phyloP scores from a whole-genome alignment of 169 alveolate species.

The Babesia bigemina region DNA sequence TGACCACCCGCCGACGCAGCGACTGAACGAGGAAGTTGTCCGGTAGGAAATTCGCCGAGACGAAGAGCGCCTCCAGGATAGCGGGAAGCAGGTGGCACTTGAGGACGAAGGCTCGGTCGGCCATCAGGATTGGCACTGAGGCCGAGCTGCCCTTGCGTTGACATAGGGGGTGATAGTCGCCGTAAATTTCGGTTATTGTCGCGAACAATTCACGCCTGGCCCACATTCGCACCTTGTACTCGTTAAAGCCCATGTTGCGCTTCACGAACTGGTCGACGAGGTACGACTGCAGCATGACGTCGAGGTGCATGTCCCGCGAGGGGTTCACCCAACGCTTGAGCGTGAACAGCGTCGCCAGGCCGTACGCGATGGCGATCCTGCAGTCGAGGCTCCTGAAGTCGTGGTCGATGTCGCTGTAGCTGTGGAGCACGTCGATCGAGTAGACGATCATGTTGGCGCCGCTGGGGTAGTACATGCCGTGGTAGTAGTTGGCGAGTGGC shows the following conservation, averaged over 20 bases:
- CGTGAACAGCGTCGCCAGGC: conserved; percentile 41
- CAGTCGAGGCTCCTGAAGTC: conserved; percentile 53
- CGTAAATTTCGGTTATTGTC: conserved; percentile 46
- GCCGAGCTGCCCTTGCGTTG: conserved; percentile 4
- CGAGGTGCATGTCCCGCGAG: conserved; percentile 56
- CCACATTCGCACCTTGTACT: conserved; percentile 52
- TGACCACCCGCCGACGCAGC: conserved; percentile 12
- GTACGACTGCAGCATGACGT: conserved; percentile 59
- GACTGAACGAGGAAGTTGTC: conserved; percentile 36
- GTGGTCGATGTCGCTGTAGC: conserved; percentile 57
- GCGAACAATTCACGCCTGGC: conserved; percentile 59
- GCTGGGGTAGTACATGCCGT: conserved; percentile 45
- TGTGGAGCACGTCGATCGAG: conserved; percentile 54
- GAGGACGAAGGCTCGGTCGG: conserved; percentile 28
- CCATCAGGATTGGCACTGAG: conserved; percentile 36
- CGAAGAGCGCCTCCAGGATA: conserved; percentile 34
- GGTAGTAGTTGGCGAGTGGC: conserved; percentile 23
- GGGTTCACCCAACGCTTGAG: conserved; percentile 36
- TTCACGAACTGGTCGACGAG: conserved; percentile 62
- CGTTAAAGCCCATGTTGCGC: conserved; percentile 54
- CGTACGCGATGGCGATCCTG: conserved; percentile 41
- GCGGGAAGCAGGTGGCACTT: conserved; percentile 55
- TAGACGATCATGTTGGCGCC: conserved; percentile 42
- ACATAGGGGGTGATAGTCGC: conserved; percentile 62
- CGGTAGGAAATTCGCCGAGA: conserved; percentile 35